A percentile compares a stretch with the other conserved stretches of the same genome.
phyloP scores from a whole-genome alignment of 1,284 basidiomycete genomes.

The Boletus mariae region DNA sequence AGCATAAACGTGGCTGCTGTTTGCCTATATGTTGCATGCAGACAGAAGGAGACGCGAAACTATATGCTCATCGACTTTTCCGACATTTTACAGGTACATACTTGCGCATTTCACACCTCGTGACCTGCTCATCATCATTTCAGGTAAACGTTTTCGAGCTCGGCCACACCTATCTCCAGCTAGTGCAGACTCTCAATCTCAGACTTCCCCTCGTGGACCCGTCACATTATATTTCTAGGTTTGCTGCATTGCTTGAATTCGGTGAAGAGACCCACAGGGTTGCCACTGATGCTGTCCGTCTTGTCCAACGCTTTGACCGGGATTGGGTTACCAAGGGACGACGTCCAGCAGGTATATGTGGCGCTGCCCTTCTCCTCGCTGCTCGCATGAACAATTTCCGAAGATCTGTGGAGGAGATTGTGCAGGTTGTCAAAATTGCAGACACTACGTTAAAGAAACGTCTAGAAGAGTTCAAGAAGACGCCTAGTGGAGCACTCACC shows the following conservation, averaged over 20 bases:
- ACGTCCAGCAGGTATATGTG: conserved; percentile 95
- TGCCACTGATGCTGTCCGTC: conserved; percentile 89
- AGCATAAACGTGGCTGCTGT: conserved; percentile 93
- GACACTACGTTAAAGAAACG: conserved; percentile 92
- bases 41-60: conserved; percentile 84
- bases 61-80: conserved; percentile 99
- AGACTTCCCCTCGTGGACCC: conserved; percentile 91
- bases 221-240: conserved; percentile 95
- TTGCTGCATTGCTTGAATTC: conserved; percentile 95
- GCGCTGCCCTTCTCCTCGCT: conserved; percentile 91
- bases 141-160: conserved; percentile 98
- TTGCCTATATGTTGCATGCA: conserved; percentile 92
- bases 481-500: conserved; percentile 82
- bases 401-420: conserved; percentile 90
- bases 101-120: neutral
- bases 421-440: conserved; percentile 98
- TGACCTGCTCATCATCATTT: conserved; percentile 3
- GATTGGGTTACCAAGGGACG: conserved; percentile 98
- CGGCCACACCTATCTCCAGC: conserved; percentile 93
- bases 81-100: conserved; percentile 76
- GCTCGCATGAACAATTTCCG: conserved; percentile 99
- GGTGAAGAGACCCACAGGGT: conserved; percentile 92
- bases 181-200: conserved; percentile 88
- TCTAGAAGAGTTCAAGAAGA: conserved; percentile 93
- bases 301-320: conserved; percentile 91